Evolutionary conservation across 2,329 filamentous ascomycete genomes (phyloP).

Genomic region (Aureobasidium pullulans): DNA sequence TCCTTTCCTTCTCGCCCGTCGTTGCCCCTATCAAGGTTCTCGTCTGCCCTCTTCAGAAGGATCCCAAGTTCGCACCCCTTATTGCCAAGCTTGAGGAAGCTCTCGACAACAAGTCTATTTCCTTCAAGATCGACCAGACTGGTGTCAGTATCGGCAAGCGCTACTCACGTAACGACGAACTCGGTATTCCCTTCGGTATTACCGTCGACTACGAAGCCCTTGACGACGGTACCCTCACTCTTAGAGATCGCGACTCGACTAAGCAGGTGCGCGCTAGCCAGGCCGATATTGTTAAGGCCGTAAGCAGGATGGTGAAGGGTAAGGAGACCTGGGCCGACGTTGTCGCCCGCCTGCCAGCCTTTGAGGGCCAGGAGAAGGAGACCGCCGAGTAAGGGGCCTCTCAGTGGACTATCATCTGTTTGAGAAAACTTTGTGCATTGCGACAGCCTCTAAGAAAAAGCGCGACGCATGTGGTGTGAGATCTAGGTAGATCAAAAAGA

Average conservation of each 20-base stretch:
- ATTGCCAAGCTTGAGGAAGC: slow-evolving; percentile 65
- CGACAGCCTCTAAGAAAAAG: not conserved
- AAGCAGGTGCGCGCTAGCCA: slow-evolving; percentile 81
- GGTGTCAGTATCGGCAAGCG: slow-evolving; percentile 90
- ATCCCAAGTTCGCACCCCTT: slow-evolving; percentile 73
- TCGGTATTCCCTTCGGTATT: slow-evolving; percentile 88
- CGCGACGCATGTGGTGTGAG: not conserved
- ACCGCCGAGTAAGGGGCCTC: not conserved
- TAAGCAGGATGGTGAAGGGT: slow-evolving; percentile 56
- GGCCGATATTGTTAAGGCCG: slow-evolving; percentile 69
- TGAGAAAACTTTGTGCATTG: not conserved
- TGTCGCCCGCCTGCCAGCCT: slow-evolving; percentile 69
- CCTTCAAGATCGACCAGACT: slow-evolving; percentile 82
- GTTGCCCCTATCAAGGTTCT: slow-evolving; percentile 94
- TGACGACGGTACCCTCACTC: slow-evolving; percentile 76
- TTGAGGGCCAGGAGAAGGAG: slow-evolving; percentile 60
- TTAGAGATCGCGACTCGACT: slow-evolving; percentile 84
- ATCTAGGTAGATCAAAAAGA: not conserved
- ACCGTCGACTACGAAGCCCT: slow-evolving; percentile 95
- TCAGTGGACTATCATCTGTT: not conserved
- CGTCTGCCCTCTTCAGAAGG: slow-evolving; percentile 78
- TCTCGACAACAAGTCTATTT: slow-evolving; percentile 68
- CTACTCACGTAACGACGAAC: slow-evolving; percentile 89
- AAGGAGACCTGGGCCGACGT: slow-evolving; percentile 64
- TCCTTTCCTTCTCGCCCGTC: slow-evolving; percentile 65